Conservation (phyloP, 768 basidiomycete genomes). For the Termitomyces titanicus region DNA sequence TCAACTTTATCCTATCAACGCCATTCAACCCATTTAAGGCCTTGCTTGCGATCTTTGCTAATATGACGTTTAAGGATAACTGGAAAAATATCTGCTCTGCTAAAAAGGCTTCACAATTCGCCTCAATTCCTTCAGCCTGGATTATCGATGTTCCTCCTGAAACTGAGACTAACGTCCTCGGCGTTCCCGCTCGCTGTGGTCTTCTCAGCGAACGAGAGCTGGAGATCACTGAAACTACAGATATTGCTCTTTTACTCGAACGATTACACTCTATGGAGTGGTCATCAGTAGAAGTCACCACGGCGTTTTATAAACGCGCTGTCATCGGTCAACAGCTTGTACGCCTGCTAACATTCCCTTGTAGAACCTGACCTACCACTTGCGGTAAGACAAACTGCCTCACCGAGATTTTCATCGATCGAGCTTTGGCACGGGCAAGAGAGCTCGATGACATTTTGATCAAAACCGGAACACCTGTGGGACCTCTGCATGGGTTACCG, state of each 20-base stretch:
- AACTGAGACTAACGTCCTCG: conserved; percentile 43
- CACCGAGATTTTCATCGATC: conserved; percentile 55
- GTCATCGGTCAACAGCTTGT: conserved; percentile 67
- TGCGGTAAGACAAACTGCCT: conserved; percentile 43
- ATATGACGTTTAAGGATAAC: not conserved
- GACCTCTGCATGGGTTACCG: conserved; percentile 50
- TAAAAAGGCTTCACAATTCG: conserved; percentile 45
- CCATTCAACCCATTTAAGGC: not conserved
- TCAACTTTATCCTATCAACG: too few species aligned
- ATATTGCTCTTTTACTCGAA: conserved; percentile 37
- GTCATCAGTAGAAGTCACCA: conserved; percentile 56
- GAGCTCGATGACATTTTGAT: conserved; percentile 45
- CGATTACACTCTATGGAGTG: conserved; percentile 45
- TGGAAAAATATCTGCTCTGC: conserved; percentile 24
- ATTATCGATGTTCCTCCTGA: conserved; percentile 36
- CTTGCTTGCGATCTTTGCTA: not conserved
- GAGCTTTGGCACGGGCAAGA: conserved; percentile 43
- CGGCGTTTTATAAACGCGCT: conserved; percentile 64
- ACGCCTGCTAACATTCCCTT: conserved; percentile 10
- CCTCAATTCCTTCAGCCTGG: conserved; percentile 55
- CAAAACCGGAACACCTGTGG: conserved; percentile 44
- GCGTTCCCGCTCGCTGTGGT: conserved; percentile 46
- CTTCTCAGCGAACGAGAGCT: conserved; percentile 51
- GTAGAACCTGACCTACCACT: not conserved
- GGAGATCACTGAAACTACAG: conserved; percentile 53